Evolutionary conservation across 257 asterid genomes (phyloP).

Genomic region (Solanum gandarillasii): DNA sequence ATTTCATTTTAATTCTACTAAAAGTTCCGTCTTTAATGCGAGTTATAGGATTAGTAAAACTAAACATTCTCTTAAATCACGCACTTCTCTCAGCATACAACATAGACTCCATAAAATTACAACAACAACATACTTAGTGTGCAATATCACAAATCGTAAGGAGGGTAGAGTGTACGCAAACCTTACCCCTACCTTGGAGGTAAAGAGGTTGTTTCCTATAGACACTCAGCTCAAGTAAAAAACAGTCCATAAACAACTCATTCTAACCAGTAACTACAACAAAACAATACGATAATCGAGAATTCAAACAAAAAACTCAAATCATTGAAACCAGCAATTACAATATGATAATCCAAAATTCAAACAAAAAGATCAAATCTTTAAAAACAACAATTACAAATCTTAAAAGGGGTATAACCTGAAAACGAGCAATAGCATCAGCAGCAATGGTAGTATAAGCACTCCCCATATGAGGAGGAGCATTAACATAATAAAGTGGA

Average conservation of each 20-base stretch:
- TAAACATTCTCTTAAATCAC: not conserved
- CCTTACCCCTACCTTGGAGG: not conserved
- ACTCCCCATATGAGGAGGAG: constrained; percentile 99
- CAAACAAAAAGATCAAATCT: not conserved
- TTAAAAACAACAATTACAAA: not conserved
- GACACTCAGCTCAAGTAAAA: not conserved
- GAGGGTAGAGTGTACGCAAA: not conserved
- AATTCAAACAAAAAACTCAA: not conserved
- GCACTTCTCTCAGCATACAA: not conserved
- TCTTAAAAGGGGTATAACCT: constrained; percentile 29
- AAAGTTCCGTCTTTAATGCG: not conserved
- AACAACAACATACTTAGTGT: not conserved
- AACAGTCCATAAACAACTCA: not conserved
- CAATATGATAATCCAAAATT: not conserved
- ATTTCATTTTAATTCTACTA: not conserved
- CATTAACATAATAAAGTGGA: constrained; percentile 94
- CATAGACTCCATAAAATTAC: not conserved
- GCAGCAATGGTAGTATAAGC: constrained; percentile 97
- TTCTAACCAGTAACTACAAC: not conserved
- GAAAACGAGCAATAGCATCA: constrained; percentile 89
- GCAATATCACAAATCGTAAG: not conserved
- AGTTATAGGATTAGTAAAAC: not conserved
- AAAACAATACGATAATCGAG: not conserved
- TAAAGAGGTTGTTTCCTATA: not conserved
- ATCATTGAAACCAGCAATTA: not conserved